phyloP scores from a whole-genome alignment of 2,329 filamentous ascomycete species.

The Beauveria brongniartii region DNA sequence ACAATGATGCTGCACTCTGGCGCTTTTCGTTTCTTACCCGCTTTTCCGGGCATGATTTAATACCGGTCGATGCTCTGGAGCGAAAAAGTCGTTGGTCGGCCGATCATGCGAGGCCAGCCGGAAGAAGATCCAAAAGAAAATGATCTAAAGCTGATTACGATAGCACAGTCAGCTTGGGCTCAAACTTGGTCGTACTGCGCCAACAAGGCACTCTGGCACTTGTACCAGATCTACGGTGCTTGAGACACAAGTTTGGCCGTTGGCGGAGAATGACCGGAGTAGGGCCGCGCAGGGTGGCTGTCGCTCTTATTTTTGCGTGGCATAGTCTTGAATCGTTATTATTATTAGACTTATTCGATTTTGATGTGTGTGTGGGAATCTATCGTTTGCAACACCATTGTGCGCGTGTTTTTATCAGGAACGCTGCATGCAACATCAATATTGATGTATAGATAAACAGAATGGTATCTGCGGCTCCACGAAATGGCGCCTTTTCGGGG shows the following conservation, averaged over 20 bases:
- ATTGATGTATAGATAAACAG: background rate
- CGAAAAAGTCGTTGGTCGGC: background rate
- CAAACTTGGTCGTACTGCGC: background rate
- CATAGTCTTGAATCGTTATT: background rate
- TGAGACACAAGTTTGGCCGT: conserved; percentile 9
- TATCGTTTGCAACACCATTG: background rate
- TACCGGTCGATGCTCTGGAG: background rate
- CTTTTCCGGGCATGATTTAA: background rate
- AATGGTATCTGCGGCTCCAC: conserved; percentile 5
- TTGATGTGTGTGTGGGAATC: background rate
- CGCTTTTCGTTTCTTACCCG: background rate
- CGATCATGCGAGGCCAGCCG: too few species aligned
- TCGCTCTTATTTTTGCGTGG: background rate
- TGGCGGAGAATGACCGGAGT: conserved; percentile 12
- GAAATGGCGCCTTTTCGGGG: background rate
- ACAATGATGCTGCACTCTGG: background rate
- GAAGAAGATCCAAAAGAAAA: background rate
- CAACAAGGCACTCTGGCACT: background rate
- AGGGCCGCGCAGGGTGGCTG: conserved; percentile 8
- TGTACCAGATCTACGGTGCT: conserved; percentile 8
- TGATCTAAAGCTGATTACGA: background rate
- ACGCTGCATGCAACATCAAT: background rate
- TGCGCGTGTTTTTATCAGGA: background rate
- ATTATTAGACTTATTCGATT: background rate
- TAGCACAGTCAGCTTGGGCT: background rate